A percentile compares a stretch with the other conserved stretches of the same genome.
Conservation (phyloP, 2,329 filamentous ascomycete species). For the Hansfordia pulvinata region DNA sequence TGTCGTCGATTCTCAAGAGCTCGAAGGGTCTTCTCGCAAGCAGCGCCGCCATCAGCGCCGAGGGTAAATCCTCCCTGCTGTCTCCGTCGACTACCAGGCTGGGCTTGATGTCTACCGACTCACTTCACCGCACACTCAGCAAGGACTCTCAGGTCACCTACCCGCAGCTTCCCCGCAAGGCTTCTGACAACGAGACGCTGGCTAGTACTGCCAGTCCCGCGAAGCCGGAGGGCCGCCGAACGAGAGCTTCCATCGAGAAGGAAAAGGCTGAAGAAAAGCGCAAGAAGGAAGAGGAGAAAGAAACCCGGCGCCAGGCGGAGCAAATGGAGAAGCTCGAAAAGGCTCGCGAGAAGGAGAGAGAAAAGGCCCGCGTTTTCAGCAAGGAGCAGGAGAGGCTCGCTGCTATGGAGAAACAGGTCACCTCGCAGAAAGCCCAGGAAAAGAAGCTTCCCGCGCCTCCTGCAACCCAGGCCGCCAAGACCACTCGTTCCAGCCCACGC, state of each 20-base stretch:
- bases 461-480: conserved; percentile 26
- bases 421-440: conserved; percentile 39
- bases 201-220: conserved; percentile 26
- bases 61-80: conserved; percentile 43
- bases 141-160: conserved; percentile 24
- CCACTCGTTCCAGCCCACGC: conserved; percentile 36
- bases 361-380: conserved; percentile 48
- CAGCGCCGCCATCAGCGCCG: conserved; percentile 50
- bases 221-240: conserved; percentile 30
- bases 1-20: conserved; percentile 81
- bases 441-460: conserved; percentile 18
- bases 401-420: conserved; percentile 37
- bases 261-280: conserved; percentile 50
- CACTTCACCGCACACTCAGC: conserved; percentile 19
- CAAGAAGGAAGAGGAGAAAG: conserved; percentile 44
- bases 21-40: conserved; percentile 79
- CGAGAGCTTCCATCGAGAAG: conserved; percentile 44
- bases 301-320: conserved; percentile 45
- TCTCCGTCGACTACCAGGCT: conserved; percentile 38
- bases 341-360: conserved; percentile 54
- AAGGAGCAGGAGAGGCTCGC: conserved; percentile 41
- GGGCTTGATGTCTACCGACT: conserved; percentile 35
- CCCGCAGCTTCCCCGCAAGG: conserved; percentile 29
- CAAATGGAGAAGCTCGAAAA: conserved; percentile 52
- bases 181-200: conserved; percentile 14